Percentiles rank a stretch among this genome's conserved stretches.
These are phyloP conservation scores for Alternaria gansuensis DNA, from an alignment of 2,329 filamentous ascomycete species.

Conservation along the genomic window DNA sequence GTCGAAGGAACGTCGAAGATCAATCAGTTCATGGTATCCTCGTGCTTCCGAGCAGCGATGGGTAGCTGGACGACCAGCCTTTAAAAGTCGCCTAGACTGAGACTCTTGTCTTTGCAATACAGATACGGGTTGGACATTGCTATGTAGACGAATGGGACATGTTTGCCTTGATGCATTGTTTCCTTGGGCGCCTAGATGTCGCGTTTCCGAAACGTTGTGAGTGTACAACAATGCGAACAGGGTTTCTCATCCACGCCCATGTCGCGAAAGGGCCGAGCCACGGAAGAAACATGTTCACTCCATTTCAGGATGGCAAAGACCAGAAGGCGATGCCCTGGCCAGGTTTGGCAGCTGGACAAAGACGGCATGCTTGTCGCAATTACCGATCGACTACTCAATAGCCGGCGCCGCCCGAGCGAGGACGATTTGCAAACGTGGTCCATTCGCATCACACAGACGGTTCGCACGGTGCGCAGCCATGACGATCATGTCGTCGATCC, in stretches of 20 bases:
- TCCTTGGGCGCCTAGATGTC: not conserved
- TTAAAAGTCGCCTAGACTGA: slow-evolving; percentile 48
- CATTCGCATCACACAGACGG: not conserved
- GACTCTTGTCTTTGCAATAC: slow-evolving; percentile 50
- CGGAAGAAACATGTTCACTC: not conserved
- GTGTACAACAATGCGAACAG: not conserved
- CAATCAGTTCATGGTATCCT: slow-evolving; percentile 31
- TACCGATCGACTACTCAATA: slow-evolving; percentile 8
- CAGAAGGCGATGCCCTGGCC: not conserved
- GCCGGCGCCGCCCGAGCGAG: slow-evolving; percentile 5
- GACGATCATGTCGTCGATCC: slow-evolving; percentile 31
- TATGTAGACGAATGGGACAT: not conserved
- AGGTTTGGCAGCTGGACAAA: not conserved
- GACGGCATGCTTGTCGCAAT: not conserved
- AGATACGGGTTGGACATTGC: slow-evolving; percentile 48
- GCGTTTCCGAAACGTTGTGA: not conserved
- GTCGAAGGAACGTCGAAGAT: slow-evolving; percentile 35
- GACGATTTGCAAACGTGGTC: slow-evolving; percentile 13
- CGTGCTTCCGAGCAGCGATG: slow-evolving; percentile 29
- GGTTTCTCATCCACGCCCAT: not conserved
- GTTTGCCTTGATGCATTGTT: not conserved
- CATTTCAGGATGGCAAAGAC: not conserved
- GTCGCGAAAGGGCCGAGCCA: not conserved
- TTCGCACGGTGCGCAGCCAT: slow-evolving; percentile 14
- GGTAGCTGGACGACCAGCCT: slow-evolving; percentile 32